Percentiles rank a stretch among this genome's conserved stretches.
Conservation (phyloP, 495 filamentous ascomycete species). For the Symbiotaphrina buchneri region DNA sequence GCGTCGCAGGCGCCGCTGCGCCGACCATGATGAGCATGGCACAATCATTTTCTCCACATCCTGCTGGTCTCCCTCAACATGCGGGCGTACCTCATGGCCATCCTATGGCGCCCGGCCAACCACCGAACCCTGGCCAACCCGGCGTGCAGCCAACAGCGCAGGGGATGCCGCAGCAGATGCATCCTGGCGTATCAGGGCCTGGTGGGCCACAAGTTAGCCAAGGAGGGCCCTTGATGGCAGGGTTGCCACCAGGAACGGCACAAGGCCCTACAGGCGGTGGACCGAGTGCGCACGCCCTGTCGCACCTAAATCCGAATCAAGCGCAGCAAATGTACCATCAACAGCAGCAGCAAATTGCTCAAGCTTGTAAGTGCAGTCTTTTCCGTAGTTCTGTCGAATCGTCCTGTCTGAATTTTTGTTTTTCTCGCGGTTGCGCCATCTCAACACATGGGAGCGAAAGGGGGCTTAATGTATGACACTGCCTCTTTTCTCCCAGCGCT, state of each 20-base stretch:
- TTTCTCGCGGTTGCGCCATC: too few species aligned
- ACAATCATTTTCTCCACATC: constrained; percentile 39
- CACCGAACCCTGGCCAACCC: constrained; percentile 41
- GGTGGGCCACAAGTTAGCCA: constrained; percentile 60
- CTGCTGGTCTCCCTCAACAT: constrained; percentile 39
- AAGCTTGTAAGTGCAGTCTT: constrained; percentile 8
- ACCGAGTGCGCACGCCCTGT: constrained; percentile 57
- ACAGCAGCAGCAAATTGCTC: constrained; percentile 19
- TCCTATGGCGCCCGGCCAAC: constrained; percentile 45
- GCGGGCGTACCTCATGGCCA: constrained; percentile 54
- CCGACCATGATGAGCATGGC: constrained; percentile 9
- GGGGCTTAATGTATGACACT: too few species aligned
- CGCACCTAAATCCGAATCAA: constrained; percentile 47
- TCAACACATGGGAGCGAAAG: too few species aligned
- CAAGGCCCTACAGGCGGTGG: constrained; percentile 16
- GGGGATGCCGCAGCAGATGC: constrained; percentile 56
- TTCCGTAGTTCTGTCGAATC: not conserved
- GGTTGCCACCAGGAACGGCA: constrained; percentile 46
- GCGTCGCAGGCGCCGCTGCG: not conserved
- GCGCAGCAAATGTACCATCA: constrained; percentile 27
- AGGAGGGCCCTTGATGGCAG: constrained; percentile 53
- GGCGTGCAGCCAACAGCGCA: constrained; percentile 10
- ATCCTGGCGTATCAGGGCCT: constrained; percentile 66
- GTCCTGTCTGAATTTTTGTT: not conserved
- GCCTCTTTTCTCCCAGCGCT: too few species aligned